Evolutionary conservation across 164 flowering plant species (phyloP).

Genomic region (Magnolia officinalis): DNA sequence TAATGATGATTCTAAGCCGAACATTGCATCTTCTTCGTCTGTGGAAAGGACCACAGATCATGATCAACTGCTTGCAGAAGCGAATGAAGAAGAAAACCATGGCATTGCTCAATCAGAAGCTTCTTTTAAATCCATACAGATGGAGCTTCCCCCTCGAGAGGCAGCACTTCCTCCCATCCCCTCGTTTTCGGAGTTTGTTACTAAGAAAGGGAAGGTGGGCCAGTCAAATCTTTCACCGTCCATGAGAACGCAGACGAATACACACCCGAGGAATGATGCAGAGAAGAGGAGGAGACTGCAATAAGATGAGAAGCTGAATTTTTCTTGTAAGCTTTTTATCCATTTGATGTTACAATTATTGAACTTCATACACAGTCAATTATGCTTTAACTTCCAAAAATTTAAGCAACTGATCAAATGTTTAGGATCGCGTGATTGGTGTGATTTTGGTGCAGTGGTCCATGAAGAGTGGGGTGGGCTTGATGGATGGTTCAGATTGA

Average conservation of each 20-base stretch:
- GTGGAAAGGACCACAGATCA: neutral
- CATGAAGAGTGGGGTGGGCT: too few relatives aligned
- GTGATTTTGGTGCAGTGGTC: too few relatives aligned
- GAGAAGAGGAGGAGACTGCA: conserved; percentile 51
- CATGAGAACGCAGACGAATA: neutral
- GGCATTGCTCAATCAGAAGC: conserved; percentile 12
- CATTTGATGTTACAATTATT: too few relatives aligned
- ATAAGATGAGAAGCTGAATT: neutral
- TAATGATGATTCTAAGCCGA: conserved; percentile 2
- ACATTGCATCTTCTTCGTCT: conserved; percentile 10
- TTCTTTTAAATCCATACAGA: conserved; percentile 8
- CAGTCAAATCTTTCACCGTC: conserved; percentile 11
- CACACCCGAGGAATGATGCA: neutral
- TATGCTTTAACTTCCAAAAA: too few relatives aligned
- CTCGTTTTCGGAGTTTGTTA: conserved; percentile 62
- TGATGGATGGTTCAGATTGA: too few relatives aligned
- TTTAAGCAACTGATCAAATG: too few relatives aligned
- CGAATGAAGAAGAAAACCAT: conserved; percentile 6
- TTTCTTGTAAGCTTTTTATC: too few relatives aligned
- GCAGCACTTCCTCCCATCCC: conserved; percentile 48
- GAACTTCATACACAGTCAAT: too few relatives aligned
- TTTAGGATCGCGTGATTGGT: too few relatives aligned
- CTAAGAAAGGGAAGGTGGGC: conserved; percentile 30
- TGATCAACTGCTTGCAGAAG: conserved; percentile 12
- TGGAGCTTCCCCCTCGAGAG: conserved; percentile 11